A percentile compares a stretch with the other conserved stretches of the same genome.
phyloP scores from a whole-genome alignment of 2,329 filamentous ascomycete species.

The Epichloe baconii region DNA sequence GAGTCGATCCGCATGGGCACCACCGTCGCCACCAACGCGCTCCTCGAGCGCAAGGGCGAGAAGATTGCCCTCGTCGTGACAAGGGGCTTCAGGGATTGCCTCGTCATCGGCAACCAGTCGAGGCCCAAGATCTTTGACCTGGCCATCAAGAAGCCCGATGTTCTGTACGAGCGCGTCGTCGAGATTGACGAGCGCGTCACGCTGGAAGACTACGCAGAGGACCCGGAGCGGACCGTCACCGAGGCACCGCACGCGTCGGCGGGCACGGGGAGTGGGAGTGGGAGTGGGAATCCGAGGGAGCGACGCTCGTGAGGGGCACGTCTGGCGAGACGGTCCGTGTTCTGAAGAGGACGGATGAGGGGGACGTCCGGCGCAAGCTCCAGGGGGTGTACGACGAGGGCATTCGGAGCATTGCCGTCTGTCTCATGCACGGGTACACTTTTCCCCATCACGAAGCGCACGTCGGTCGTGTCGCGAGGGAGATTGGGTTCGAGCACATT shows the following conservation, averaged over 20 bases:
- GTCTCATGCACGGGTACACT: conserved; percentile 59
- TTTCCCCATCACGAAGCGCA: conserved; percentile 42
- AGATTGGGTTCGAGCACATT: conserved; percentile 31
- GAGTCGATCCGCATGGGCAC: conserved; percentile 72
- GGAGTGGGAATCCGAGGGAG: conserved; percentile 29
- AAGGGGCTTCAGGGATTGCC: conserved; percentile 58
- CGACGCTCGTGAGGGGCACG: conserved; percentile 52
- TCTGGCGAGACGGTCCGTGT: conserved; percentile 58
- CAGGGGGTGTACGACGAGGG: conserved; percentile 48
- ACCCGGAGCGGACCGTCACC: conserved; percentile 32
- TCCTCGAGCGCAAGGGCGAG: conserved; percentile 64
- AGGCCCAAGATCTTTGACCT: conserved; percentile 63
- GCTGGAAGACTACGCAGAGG: conserved; percentile 60
- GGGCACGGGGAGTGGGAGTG: conserved; percentile 25
- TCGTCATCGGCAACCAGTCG: conserved; percentile 62
- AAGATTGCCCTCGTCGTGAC: conserved; percentile 58
- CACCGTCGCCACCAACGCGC: conserved; percentile 63
- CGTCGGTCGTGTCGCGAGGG: conserved; percentile 21
- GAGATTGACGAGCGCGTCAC: conserved; percentile 67
- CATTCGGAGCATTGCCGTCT: conserved; percentile 39
- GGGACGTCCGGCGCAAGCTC: conserved; percentile 41
- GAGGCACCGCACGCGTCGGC: conserved; percentile 36
- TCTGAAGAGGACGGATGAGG: conserved; percentile 43
- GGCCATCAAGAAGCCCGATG: conserved; percentile 52
- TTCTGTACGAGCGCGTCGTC: conserved; percentile 55